These are phyloP conservation scores for Ophiognomonia clavigignenti-juglandacearum DNA, from an alignment of 2,329 filamentous ascomycete species.

Conservation along the genomic window DNA sequence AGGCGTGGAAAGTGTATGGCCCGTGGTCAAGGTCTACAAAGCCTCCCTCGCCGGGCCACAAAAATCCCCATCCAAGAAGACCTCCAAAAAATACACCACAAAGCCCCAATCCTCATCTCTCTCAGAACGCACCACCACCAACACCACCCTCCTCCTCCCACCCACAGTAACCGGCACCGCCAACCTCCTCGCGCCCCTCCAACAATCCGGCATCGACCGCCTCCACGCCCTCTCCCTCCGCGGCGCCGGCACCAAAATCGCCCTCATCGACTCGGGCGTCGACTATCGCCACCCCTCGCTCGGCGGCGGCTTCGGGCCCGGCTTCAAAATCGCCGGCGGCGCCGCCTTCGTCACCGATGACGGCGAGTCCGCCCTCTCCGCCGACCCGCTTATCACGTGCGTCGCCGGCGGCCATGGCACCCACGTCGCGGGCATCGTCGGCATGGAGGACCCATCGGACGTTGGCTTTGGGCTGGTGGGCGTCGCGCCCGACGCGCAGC, in stretches of 20 bases:
- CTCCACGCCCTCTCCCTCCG: constrained; percentile 28
- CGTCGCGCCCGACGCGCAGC: constrained; percentile 6
- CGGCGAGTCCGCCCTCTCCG: background rate
- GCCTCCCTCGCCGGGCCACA: background rate
- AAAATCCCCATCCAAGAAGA: background rate
- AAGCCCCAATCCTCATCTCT: background rate
- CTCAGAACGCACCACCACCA: background rate
- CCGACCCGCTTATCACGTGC: constrained; percentile 7
- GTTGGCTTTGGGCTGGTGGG: constrained; percentile 5
- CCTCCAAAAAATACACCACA: background rate
- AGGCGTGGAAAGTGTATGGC: background rate
- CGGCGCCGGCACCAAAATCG: constrained; percentile 28
- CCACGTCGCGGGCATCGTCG: constrained; percentile 16
- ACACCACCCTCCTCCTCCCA: background rate
- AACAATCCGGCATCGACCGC: constrained; percentile 8
- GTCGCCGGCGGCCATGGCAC: constrained; percentile 12
- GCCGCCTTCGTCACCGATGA: constrained; percentile 6
- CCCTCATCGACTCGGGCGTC: constrained; percentile 31
- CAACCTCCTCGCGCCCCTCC: background rate
- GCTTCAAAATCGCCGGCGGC: constrained; percentile 10
- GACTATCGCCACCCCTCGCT: constrained; percentile 36
- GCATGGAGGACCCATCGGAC: constrained; percentile 1
- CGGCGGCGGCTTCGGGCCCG: constrained; percentile 33
- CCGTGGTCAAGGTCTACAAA: background rate
- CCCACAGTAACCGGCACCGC: background rate